A percentile compares a stretch with the other conserved stretches of the same genome.
phyloP scores from a whole-genome alignment of 1,284 basidiomycete genomes.

The Leccinum subrobustum region DNA sequence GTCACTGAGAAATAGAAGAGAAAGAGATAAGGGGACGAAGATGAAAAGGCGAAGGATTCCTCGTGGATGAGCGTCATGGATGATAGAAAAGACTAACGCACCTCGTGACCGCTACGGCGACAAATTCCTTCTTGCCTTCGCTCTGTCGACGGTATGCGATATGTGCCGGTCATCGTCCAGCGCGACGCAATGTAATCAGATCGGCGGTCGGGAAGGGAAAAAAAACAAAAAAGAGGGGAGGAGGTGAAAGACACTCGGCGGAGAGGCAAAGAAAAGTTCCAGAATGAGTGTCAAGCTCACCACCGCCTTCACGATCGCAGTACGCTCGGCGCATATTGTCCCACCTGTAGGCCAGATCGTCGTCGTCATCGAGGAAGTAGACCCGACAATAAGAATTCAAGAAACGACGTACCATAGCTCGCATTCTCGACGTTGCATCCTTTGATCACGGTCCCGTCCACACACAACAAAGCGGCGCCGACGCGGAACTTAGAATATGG shows the following conservation, averaged over 20 bases:
- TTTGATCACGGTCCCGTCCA: conserved; percentile 70
- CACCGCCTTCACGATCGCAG: conserved; percentile 83
- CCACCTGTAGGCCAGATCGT: conserved; percentile 46
- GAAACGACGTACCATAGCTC: conserved; percentile 63
- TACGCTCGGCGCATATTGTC: conserved; percentile 87
- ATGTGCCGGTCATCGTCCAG: neutral
- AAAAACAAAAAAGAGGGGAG: neutral
- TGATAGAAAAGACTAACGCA: conserved; percentile 27
- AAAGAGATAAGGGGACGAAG: neutral
- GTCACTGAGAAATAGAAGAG: conserved; percentile 36
- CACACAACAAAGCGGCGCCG: conserved; percentile 76
- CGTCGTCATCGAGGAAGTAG: neutral
- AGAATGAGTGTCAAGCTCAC: conserved; percentile 38
- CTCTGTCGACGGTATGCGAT: conserved; percentile 52
- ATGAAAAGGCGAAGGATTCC: neutral
- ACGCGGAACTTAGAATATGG: conserved; percentile 89
- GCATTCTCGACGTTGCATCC: conserved; percentile 94
- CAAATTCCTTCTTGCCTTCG: conserved; percentile 69
- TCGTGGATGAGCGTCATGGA: neutral
- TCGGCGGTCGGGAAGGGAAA: neutral
- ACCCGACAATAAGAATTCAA: neutral
- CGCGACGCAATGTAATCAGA: neutral
- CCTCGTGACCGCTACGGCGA: conserved; percentile 75
- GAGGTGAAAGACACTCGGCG: neutral
- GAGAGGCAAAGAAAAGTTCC: neutral